Conservation (phyloP, 306 rosid genomes). For the Begonia fuchsioides region DNA sequence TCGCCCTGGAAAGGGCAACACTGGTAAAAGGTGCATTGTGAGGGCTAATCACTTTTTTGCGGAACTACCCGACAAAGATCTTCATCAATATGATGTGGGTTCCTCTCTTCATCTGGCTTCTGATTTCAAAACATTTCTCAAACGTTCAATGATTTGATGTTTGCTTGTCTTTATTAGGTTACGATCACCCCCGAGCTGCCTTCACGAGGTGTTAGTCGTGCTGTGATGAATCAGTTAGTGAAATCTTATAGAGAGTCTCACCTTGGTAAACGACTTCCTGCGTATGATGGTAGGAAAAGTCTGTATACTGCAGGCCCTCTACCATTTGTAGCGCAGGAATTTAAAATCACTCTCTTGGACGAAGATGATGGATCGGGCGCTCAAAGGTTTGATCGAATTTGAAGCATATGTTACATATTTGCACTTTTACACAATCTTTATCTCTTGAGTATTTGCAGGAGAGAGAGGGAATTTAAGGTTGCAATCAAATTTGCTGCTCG, state of each 20-base stretch:
- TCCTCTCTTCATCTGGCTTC: neutral
- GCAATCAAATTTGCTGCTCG: slow-evolving; percentile 87
- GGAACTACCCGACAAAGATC: slow-evolving; percentile 73
- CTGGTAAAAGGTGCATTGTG: slow-evolving; percentile 48
- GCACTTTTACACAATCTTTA: no score
- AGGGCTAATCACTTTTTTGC: slow-evolving; percentile 96
- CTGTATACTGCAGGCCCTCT: slow-evolving; percentile 91
- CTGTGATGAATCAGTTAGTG: slow-evolving; percentile 76
- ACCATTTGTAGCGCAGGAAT: slow-evolving; percentile 63
- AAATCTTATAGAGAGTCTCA: slow-evolving; percentile 55
- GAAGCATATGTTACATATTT: no score
- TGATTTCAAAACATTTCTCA: neutral
- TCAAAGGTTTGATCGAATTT: slow-evolving; percentile 29
- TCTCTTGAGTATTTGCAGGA: slow-evolving; percentile 22
- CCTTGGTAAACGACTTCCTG: slow-evolving; percentile 77
- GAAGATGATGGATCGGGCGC: slow-evolving; percentile 84
- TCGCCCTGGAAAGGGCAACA: slow-evolving; percentile 81
- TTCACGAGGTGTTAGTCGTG: slow-evolving; percentile 76
- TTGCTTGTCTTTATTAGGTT: slow-evolving; percentile 34
- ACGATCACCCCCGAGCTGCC: slow-evolving; percentile 83
- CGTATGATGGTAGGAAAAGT: slow-evolving; percentile 93
- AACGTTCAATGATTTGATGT: neutral
- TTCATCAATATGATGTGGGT: slow-evolving; percentile 95
- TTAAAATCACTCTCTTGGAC: slow-evolving; percentile 53
- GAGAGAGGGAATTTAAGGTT: slow-evolving; percentile 70